Percentiles rank a stretch among this genome's conserved stretches.
Conservation (phyloP, 768 basidiomycete genomes). For the Leccinum subtestaceum region DNA sequence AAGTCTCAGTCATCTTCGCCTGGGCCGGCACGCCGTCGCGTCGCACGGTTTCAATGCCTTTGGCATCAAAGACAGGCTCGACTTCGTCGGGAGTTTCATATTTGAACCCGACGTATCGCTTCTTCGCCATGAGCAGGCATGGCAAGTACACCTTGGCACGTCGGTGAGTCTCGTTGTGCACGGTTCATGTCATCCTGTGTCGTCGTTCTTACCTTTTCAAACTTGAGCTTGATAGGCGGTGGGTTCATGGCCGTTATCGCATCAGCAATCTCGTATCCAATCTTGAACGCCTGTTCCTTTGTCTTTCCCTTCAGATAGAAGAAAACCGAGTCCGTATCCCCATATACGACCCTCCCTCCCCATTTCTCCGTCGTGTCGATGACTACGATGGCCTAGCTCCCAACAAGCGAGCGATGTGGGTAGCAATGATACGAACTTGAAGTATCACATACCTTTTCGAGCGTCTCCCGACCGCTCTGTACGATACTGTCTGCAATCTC, state of each 20-base stretch:
- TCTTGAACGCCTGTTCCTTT: constrained; percentile 89
- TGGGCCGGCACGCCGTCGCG: constrained; percentile 90
- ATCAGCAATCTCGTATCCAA: constrained; percentile 91
- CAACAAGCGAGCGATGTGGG: neutral
- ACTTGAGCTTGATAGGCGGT: constrained; percentile 90
- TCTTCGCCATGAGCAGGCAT: constrained; percentile 95
- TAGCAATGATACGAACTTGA: neutral
- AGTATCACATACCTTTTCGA: constrained; percentile 70
- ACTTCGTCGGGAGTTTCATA: constrained; percentile 80
- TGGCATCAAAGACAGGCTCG: constrained; percentile 87
- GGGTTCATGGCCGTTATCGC: constrained; percentile 85
- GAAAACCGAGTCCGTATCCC: constrained; percentile 96
- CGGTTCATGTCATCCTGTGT: neutral
- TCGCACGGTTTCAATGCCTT: constrained; percentile 96
- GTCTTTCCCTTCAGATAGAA: constrained; percentile 87
- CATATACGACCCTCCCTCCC: constrained; percentile 93
- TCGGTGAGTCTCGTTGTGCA: neutral
- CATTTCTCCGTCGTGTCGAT: constrained; percentile 79
- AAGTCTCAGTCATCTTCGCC: constrained; percentile 88
- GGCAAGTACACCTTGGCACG: constrained; percentile 81
- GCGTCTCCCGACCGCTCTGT: constrained; percentile 90
- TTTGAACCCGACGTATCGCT: constrained; percentile 97
- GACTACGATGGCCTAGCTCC: constrained; percentile 67
- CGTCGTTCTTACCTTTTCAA: constrained; percentile 74
- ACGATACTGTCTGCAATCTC: constrained; percentile 99